Percentiles rank a stretch among this genome's conserved stretches.
Conservation (phyloP, 129 eudicot genomes). For the Lactuca sativa region DNA sequence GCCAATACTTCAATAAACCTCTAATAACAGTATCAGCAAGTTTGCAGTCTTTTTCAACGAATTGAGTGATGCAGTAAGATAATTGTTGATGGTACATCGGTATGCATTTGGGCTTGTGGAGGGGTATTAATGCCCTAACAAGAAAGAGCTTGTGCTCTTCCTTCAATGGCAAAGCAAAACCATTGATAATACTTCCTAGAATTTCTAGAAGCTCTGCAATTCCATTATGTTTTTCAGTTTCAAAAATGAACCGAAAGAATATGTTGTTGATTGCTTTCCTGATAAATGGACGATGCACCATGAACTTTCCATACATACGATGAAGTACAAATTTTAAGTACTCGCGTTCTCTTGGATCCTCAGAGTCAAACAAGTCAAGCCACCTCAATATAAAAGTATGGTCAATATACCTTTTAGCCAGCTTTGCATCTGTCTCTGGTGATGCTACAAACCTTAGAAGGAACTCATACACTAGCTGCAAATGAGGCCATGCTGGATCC, state of each 20-base stretch:
- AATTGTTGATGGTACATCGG: conserved; percentile 79
- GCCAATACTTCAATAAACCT: conserved; percentile 79
- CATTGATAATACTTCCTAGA: conserved; percentile 74
- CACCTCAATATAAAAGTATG: conserved; percentile 55
- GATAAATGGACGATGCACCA: conserved; percentile 84
- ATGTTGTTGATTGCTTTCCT: conserved; percentile 83
- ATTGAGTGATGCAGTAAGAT: conserved; percentile 75
- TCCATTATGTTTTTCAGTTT: conserved; percentile 80
- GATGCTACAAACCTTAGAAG: conserved; percentile 75
- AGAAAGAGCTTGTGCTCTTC: conserved; percentile 87
- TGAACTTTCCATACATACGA: conserved; percentile 75
- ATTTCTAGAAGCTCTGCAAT: conserved; percentile 77
- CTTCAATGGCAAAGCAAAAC: conserved; percentile 76
- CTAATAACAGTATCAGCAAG: conserved; percentile 85
- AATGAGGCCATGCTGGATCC: conserved; percentile 83
- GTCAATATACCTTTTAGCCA: conserved; percentile 72
- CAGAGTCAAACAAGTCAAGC: conserved; percentile 74
- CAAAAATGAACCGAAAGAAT: conserved; percentile 67
- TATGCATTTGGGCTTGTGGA: conserved; percentile 80
- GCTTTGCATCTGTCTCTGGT: conserved; percentile 72
- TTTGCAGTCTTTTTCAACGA: conserved; percentile 79
- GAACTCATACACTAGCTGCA: conserved; percentile 71
- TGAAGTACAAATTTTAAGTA: conserved; percentile 65
- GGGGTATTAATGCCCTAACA: conserved; percentile 68
- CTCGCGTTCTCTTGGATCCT: conserved; percentile 75